Conservation (phyloP, 225 moss, liverwort and hornwort species). For the Asterella californica region DNA sequence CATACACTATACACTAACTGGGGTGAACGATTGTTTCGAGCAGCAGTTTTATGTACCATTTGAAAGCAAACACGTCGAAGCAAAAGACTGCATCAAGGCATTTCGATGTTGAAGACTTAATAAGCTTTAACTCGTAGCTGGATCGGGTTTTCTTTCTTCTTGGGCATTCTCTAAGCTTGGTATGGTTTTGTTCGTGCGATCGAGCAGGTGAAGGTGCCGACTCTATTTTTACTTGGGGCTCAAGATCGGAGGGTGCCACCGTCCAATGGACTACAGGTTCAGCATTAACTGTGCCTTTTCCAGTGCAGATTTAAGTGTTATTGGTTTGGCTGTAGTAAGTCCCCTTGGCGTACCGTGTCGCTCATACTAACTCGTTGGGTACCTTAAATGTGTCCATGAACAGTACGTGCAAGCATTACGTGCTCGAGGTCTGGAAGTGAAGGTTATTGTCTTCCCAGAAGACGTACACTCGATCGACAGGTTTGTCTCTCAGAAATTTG, state of each 20-base stretch:
- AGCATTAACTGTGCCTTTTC: background rate
- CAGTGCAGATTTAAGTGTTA: background rate
- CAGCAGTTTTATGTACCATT: too few species aligned
- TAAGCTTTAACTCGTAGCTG: background rate
- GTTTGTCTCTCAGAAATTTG: constrained; percentile 13
- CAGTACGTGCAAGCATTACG: constrained; percentile 95
- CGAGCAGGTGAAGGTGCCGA: constrained; percentile 88
- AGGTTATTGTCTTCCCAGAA: constrained; percentile 90
- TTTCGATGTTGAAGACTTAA: too few species aligned
- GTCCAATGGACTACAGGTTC: constrained; percentile 88
- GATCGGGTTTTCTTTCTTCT: background rate
- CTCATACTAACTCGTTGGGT: background rate
- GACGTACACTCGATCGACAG: constrained; percentile 87
- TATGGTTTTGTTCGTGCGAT: background rate
- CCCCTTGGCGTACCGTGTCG: background rate
- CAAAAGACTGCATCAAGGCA: too few species aligned
- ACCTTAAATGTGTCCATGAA: background rate
- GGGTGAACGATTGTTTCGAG: too few species aligned
- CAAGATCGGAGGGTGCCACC: constrained; percentile 95
- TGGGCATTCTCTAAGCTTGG: background rate
- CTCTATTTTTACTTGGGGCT: constrained; percentile 86
- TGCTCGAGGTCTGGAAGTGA: constrained; percentile 86
- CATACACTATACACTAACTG: too few species aligned
- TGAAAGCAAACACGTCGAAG: too few species aligned
- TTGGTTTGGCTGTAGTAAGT: background rate